Percentiles rank a stretch among this genome's conserved stretches.
These are phyloP conservation scores for Aspergillus arachidicola DNA, from an alignment of 2,329 filamentous ascomycete genomes.

Conservation along the genomic window DNA sequence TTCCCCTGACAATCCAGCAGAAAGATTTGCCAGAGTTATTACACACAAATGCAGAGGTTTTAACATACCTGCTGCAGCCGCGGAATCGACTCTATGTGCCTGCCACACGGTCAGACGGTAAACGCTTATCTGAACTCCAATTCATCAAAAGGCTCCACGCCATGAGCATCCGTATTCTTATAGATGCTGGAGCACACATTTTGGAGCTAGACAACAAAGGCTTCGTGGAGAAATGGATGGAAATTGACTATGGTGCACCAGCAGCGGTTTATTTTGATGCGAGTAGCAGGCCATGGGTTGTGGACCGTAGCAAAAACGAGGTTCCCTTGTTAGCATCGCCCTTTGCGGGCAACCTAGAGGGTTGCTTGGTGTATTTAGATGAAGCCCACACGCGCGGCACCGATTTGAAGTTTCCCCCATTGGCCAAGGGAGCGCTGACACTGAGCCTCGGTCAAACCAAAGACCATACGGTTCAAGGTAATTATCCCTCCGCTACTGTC, in stretches of 20 bases:
- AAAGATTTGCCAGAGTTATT: conserved; percentile 58
- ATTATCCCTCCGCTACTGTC: conserved; percentile 2
- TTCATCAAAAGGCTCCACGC: conserved; percentile 48
- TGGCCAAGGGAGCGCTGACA: conserved; percentile 57
- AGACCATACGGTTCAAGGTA: conserved; percentile 64
- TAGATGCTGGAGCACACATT: conserved; percentile 67
- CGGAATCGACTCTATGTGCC: conserved; percentile 55
- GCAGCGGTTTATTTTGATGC: conserved; percentile 59
- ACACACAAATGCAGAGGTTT: conserved; percentile 66
- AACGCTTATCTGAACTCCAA: conserved; percentile 48
- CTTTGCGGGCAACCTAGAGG: conserved; percentile 54
- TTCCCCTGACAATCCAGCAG: conserved; percentile 65
- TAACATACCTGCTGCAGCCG: conserved; percentile 58
- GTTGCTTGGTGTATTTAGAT: conserved; percentile 62
- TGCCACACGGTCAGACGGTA: conserved; percentile 32
- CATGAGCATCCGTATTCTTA: conserved; percentile 55
- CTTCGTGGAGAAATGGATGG: conserved; percentile 56
- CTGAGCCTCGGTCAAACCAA: conserved; percentile 61
- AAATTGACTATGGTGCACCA: conserved; percentile 44
- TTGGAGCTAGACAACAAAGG: conserved; percentile 61
- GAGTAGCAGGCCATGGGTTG: conserved; percentile 50
- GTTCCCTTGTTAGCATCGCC: conserved; percentile 57
- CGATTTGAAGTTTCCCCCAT: conserved; percentile 57
- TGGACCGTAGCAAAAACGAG: conserved; percentile 41
- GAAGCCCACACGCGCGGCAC: conserved; percentile 65